Conservation (phyloP, 2,329 filamentous ascomycete genomes). For the Sporothrix pseudoabietina region DNA sequence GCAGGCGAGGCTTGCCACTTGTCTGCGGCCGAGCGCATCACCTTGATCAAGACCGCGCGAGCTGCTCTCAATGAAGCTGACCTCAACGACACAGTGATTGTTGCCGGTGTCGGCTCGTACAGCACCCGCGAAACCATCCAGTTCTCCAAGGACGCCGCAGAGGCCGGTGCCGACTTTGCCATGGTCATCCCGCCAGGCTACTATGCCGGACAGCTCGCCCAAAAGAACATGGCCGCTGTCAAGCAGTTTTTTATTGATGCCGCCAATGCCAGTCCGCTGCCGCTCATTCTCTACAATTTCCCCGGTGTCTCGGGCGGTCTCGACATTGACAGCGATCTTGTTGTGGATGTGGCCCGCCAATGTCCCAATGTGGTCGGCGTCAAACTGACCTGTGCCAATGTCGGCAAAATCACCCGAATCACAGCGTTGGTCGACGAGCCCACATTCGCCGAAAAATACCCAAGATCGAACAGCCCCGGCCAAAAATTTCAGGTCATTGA, state of each 20-base stretch:
- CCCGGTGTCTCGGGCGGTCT: constrained; percentile 35
- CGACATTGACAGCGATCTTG: constrained; percentile 36
- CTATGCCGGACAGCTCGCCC: constrained; percentile 45
- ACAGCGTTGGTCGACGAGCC: constrained; percentile 31
- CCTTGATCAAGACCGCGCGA: constrained; percentile 26
- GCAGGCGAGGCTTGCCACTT: constrained; percentile 31
- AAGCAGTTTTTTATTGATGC: constrained; percentile 36
- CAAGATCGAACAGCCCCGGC: neutral
- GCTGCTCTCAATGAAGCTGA: constrained; percentile 31
- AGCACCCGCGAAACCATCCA: constrained; percentile 43
- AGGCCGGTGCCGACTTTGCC: constrained; percentile 45
- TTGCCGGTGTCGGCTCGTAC: constrained; percentile 49
- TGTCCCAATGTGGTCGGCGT: constrained; percentile 37
- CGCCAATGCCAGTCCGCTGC: constrained; percentile 34
- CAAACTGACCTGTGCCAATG: constrained; percentile 36
- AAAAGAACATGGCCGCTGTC: constrained; percentile 26
- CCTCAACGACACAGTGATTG: constrained; percentile 45
- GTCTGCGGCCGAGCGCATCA: constrained; percentile 12
- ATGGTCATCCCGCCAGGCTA: constrained; percentile 46
- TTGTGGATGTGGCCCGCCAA: constrained; percentile 34
- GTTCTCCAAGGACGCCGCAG: constrained; percentile 44
- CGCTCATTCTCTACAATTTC: constrained; percentile 38
- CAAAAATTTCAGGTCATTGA: constrained; percentile 36
- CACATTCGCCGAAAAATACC: constrained; percentile 20
- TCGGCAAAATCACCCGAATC: constrained; percentile 36